These are phyloP conservation scores for Chlamydomonas sphaeroides DNA, from an alignment of 139 green algal species.

Conservation along the genomic window DNA sequence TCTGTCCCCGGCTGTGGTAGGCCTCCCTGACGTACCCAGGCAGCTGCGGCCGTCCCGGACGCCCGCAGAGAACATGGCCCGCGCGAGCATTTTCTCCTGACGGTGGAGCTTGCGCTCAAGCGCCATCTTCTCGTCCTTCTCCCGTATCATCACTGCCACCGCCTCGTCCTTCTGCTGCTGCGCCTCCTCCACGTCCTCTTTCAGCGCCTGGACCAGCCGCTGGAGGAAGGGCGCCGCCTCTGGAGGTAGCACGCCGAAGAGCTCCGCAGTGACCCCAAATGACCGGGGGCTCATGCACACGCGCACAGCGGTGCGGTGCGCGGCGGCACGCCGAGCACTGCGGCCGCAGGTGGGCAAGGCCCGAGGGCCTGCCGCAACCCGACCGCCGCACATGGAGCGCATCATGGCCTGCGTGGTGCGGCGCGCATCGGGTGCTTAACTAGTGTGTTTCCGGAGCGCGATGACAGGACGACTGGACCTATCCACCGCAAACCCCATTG, in stretches of 20 bases:
- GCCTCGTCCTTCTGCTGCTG: background rate
- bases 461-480: too few species aligned
- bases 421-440: conserved; percentile 1
- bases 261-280: background rate
- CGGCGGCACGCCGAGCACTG: background rate
- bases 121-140: too few species aligned
- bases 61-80: background rate
- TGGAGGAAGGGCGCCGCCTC: background rate
- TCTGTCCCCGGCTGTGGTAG: conserved; percentile 2
- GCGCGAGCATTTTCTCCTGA: background rate
- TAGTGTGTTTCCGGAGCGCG: background rate
- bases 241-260: conserved; percentile 1
- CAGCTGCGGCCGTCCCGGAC: background rate
- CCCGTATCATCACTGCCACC: background rate
- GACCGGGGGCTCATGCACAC: background rate
- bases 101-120: background rate
- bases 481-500: too few species aligned
- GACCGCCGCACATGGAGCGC: conserved; percentile 1
- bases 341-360: background rate
- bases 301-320: background rate
- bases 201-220: background rate
- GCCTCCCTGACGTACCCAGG: conserved; percentile 2
- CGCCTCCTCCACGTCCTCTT: background rate
- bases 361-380: conserved; percentile 3
- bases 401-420: conserved; percentile 8